phyloP scores from a whole-genome alignment of 306 rosid genomes.

The Trifolium subterraneum region DNA sequence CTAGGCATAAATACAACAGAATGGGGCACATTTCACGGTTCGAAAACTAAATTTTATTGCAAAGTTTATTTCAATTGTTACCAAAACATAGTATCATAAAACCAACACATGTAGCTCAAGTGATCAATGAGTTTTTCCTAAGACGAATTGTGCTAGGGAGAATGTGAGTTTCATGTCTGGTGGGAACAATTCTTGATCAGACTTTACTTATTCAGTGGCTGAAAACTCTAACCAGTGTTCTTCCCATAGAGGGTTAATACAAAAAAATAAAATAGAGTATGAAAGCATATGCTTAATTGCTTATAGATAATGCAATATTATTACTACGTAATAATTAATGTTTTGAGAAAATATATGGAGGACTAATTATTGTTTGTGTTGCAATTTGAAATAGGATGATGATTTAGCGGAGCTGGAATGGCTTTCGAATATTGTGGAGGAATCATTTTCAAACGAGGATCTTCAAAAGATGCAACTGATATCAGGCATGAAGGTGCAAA shows the following conservation, averaged over 20 bases:
- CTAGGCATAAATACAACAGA: constrained; percentile 7
- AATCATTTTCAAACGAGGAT: constrained; percentile 80
- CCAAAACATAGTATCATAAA: not conserved
- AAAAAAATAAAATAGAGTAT: not conserved
- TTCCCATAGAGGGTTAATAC: no score
- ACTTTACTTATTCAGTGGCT: no score
- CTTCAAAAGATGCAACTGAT: constrained; percentile 70
- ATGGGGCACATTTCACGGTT: constrained; percentile 5
- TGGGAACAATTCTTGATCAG: no score
- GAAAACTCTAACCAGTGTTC: no score
- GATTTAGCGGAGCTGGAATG: constrained; percentile 82
- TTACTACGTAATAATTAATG: not conserved
- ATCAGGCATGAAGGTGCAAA: constrained; percentile 64
- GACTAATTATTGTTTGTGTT: not conserved
- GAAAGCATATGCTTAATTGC: not conserved
- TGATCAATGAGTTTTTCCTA: no score
- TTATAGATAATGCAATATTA: not conserved
- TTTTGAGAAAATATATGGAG: not conserved
- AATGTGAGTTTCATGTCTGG: no score
- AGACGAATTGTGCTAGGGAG: no score
- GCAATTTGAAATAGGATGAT: constrained; percentile 59
- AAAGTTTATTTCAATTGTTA: constrained; percentile 1
- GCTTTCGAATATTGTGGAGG: constrained; percentile 83
- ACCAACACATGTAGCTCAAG: no score
- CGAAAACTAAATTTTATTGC: constrained; percentile 3